Evolutionary conservation across 169 alveolate genomes (phyloP), one percentile per base, ranked within the genome.

Genomic region (Perkinsus chesapeaki): DNA sequence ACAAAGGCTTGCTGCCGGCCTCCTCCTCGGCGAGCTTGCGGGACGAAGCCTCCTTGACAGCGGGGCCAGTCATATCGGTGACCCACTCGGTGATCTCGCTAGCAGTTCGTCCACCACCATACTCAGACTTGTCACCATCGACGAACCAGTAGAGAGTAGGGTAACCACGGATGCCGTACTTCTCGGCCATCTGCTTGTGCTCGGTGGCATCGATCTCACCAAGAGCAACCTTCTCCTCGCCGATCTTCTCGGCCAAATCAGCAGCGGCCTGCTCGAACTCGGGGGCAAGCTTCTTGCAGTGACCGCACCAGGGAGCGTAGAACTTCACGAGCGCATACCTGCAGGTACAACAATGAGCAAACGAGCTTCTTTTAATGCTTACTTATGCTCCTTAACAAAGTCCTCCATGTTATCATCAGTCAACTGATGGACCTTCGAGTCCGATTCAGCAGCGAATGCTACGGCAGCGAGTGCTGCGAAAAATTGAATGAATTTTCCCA

Each of bases 221-320:
- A 72, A 95, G 60, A 10, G 93, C 82, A 34, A 92, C 39, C 48
- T 73, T 91, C 73, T 39, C 73, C 48, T 95, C 95, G 39, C 91
- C 91, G 48, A 91, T 93, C 93, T 73, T 73, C 82, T 60, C 82
- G 82, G 82, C 82, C 39, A 95, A 73, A 91, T 39, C 47, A 39
- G 39, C 38, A 0, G 98, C 97, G 12, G 96, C 96, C 94, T 96
- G 95, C 94, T 96, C 98, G 94, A 95, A 98, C 93, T 97, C 98
- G 48, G 98, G 98, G 39, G 96, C 97, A 73, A 98, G 73, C 34
- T 94, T 91, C 94, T 97, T 96, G 93, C 99, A 98, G 96, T 97
- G 98, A 20, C 97, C 98, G 91, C 99, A 98, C 98, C 98, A 96
- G 39, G 97, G 98, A 39, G 98, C 98, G 73, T 95, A 97, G 95